phyloP scores from a whole-genome alignment of 768 basidiomycete species.

The Cantharellus cinnabarinus region DNA sequence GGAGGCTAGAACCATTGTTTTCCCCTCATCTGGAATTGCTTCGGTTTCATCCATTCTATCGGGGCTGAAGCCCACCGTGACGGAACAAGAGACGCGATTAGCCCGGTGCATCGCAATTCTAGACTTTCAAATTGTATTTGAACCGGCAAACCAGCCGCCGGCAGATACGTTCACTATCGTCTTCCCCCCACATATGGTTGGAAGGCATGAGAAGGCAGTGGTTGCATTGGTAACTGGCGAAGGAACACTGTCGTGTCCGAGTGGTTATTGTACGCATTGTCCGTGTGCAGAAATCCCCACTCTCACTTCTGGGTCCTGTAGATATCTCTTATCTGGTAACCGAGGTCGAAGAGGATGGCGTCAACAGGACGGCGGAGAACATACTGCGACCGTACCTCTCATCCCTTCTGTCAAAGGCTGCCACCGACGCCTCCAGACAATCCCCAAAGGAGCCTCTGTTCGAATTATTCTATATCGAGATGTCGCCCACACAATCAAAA shows the following conservation, averaged over 20 bases:
- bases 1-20: not conserved
- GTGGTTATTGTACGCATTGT: constrained; percentile 40
- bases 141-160: not conserved
- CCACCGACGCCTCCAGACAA: constrained; percentile 3
- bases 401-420: constrained; percentile 17
- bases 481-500: constrained; percentile 5
- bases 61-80: not conserved
- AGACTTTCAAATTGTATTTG: constrained; percentile 18
- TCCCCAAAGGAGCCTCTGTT: constrained; percentile 8
- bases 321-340: constrained; percentile 20
- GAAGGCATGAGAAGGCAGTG: constrained; percentile 22
- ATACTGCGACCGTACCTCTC: constrained; percentile 39
- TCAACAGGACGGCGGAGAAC: constrained; percentile 18
- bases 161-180: constrained; percentile 47
- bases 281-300: too few species aligned
- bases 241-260: constrained; percentile 52
- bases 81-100: constrained; percentile 26
- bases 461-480: constrained; percentile 37
- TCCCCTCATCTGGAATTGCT: not conserved
- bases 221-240: constrained; percentile 51
- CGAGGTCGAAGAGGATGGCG: not conserved
- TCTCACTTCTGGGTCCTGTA: too few species aligned
- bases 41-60: too few species aligned
- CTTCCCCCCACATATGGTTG: constrained; percentile 42
- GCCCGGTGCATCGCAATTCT: constrained; percentile 35